These are phyloP conservation scores for Pneumocystis murina DNA, from an alignment of 1,139 yeast genomes.

Conservation along the genomic window DNA sequence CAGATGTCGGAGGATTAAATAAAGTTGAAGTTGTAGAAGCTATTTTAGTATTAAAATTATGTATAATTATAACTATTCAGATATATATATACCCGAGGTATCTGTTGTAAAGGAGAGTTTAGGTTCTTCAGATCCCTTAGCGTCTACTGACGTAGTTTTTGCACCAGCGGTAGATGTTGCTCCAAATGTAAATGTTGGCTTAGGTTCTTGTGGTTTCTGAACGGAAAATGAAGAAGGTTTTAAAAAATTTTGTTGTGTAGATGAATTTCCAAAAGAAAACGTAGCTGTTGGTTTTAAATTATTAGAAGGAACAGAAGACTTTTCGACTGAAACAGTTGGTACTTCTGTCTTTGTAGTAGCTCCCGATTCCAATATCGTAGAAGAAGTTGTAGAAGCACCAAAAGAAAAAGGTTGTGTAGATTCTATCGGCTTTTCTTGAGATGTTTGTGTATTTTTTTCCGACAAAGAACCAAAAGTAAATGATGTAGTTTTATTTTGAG, in stretches of 20 bases:
- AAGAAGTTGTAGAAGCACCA: slow-evolving; percentile 6
- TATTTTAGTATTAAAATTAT: background rate
- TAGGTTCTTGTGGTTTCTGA: slow-evolving; percentile 9
- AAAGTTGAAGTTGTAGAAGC: slow-evolving; percentile 3
- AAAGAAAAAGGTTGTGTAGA: background rate
- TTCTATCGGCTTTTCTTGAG: background rate
- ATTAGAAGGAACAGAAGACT: background rate
- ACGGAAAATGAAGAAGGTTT: slow-evolving; percentile 7
- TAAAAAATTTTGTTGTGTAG: background rate
- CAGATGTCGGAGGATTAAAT: slow-evolving; percentile 14
- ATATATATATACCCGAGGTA: background rate
- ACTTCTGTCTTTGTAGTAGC: background rate
- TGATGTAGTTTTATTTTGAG: background rate
- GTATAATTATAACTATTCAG: background rate
- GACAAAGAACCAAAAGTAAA: background rate
- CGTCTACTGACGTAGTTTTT: background rate
- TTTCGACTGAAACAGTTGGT: background rate
- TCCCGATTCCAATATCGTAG: slow-evolving; percentile 3
- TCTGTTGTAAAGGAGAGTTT: background rate
- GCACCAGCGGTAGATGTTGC: background rate
- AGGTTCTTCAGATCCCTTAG: background rate
- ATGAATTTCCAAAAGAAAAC: background rate
- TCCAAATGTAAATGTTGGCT: slow-evolving; percentile 6
- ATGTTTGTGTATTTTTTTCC: background rate
- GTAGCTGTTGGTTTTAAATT: background rate